Evolutionary conservation across 176 grass and related monocot genomes (phyloP).

Genomic region (Secale cereale): DNA sequence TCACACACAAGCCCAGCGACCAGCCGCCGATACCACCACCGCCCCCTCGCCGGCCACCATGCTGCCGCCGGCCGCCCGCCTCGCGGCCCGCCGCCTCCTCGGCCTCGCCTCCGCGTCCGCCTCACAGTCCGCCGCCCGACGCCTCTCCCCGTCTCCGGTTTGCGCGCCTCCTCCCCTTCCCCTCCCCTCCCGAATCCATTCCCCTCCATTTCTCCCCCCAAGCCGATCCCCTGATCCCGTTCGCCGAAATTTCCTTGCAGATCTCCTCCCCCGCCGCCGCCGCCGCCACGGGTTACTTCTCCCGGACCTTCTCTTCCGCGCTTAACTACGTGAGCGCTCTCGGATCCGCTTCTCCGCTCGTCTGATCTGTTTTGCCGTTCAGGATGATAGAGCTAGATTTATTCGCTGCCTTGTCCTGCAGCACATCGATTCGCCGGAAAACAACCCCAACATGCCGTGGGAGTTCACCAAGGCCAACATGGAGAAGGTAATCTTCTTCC

Average conservation of each 20-base stretch:
- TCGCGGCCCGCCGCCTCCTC: slow-evolving; percentile 58
- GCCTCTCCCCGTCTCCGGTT: slow-evolving; percentile 26
- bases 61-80: slow-evolving; percentile 49
- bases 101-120: slow-evolving; percentile 28
- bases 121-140: slow-evolving; percentile 3
- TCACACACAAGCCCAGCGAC: slow-evolving; percentile 17
- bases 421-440: slow-evolving; percentile 95
- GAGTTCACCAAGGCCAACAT: slow-evolving; percentile 72
- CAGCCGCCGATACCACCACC: slow-evolving; percentile 15
- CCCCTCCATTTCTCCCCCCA: neutral
- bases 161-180: neutral
- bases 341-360: slow-evolving; percentile 26
- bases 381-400: slow-evolving; percentile 14
- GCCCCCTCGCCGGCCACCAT: slow-evolving; percentile 37
- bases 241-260: slow-evolving; percentile 13
- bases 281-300: slow-evolving; percentile 12
- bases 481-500: slow-evolving; percentile 52
- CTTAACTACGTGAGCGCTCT: slow-evolving; percentile 78
- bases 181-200: neutral
- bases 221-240: slow-evolving; percentile 12
- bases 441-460: slow-evolving; percentile 65
- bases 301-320: slow-evolving; percentile 63
- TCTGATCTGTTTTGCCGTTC: slow-evolving; percentile 30
- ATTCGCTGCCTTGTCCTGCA: slow-evolving; percentile 25
- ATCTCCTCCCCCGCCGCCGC: slow-evolving; percentile 1